These are phyloP conservation scores for Cardamine chenopodiifolia DNA, from an alignment of 345 rosid genomes.

Conservation along the genomic window DNA sequence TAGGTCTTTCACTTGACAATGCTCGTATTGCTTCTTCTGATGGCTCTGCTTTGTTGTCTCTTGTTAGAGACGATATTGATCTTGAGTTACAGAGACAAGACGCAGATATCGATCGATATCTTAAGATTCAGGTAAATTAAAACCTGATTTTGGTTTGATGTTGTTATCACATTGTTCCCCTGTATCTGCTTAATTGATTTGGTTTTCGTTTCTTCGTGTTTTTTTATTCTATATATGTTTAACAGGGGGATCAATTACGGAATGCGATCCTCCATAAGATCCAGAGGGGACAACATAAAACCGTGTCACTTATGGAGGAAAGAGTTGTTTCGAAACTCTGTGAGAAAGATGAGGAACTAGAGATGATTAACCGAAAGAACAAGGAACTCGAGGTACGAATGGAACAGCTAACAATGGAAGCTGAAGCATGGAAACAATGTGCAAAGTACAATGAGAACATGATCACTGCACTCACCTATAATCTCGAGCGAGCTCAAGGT, in stretches of 20 bases:
- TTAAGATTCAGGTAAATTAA: conserved; percentile 56
- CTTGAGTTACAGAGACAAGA: conserved; percentile 66
- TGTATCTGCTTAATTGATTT: background rate
- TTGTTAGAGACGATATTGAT: conserved; percentile 67
- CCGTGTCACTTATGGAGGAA: conserved; percentile 64
- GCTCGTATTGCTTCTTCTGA: conserved; percentile 57
- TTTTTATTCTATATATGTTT: background rate
- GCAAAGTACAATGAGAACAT: conserved; percentile 73
- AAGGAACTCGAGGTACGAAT: conserved; percentile 74
- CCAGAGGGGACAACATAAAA: conserved; percentile 59
- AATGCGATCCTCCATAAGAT: conserved; percentile 62
- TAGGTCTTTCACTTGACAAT: conserved; percentile 80
- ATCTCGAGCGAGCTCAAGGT: conserved; percentile 71
- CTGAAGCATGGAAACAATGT: conserved; percentile 76
- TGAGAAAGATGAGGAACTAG: conserved; percentile 75
- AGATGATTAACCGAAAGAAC: conserved; percentile 66
- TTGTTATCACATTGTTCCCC: background rate
- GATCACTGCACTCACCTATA: conserved; percentile 63
- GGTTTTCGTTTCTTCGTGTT: background rate
- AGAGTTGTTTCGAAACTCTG: conserved; percentile 59
- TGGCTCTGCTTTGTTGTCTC: conserved; percentile 65
- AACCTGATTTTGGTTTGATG: background rate
- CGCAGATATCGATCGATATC: conserved; percentile 69
- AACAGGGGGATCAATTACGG: conserved; percentile 63
- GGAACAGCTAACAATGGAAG: conserved; percentile 70